Base-by-base conservation (phyloP, 2,329 filamentous ascomycete genomes). In the Coniochaeta hoffmannii region DNA sequence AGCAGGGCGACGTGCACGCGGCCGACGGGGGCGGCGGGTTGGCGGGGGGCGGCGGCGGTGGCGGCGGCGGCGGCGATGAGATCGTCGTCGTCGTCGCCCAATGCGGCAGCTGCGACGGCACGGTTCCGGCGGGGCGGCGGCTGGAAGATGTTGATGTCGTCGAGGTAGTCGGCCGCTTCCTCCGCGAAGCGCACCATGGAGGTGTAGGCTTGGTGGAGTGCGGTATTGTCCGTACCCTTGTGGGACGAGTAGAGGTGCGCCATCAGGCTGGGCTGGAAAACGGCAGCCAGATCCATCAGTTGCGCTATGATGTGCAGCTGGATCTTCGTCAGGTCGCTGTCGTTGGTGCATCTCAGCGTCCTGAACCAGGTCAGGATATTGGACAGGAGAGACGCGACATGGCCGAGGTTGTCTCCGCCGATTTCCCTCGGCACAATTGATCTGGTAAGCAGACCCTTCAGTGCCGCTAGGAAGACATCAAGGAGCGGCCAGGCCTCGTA, bases 391-490 rank as follows among this genome's bases (percentile, higher is more conserved):
- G 60, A 58, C 12, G 69, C 51, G 19, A 76, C 55, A 15, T 70
- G 66, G 8, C 61, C 60, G 53, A 74, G 56, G 53, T 66, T 65
- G 4, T 66, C 66, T 14, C 68, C 65, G 22, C 60, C 62, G 19
- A 78, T 63, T 55, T 76, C 71, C 31, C 63, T 67, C 14, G 74
- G 66, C 19, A 75, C 57, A 17, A 65, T 65, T 6, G 68, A 65
- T 15, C 63, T 63, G 5, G 62, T 64, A 17, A 80, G 63, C 3
- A 72, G 61, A 12, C 63, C 60, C 28, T 68, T 64, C 9, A 81
- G 56, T 2, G 77, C 78, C 28, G 70, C 68, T 22, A 69, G 65
- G 59, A 82, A 83, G 17, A 80, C 71, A 44, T 81, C 73, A 7
- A 83, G 60, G 50, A 84, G 63, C 14, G 76, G 68, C 66, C 75